Percentiles rank a stretch among this genome's conserved stretches.
Conservation (phyloP, 805 yeast genomes). For the Kazachstania viticola region DNA sequence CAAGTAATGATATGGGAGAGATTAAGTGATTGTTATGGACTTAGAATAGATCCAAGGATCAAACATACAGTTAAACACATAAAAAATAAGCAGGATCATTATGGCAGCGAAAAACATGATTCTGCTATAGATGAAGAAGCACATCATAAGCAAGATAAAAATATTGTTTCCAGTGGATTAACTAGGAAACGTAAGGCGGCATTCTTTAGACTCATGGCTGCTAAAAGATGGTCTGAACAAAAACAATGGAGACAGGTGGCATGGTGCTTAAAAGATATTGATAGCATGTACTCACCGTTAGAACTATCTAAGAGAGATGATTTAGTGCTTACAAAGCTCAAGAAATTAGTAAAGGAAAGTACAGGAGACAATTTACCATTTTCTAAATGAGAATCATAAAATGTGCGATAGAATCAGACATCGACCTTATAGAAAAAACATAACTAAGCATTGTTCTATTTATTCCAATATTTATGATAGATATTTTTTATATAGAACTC, state of each 20-base stretch:
- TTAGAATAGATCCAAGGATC: slow-evolving; percentile 31
- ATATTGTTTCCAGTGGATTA: slow-evolving; percentile 37
- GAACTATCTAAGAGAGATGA: slow-evolving; percentile 13
- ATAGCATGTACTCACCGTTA: slow-evolving; percentile 19
- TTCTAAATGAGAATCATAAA: background rate
- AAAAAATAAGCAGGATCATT: slow-evolving; percentile 3
- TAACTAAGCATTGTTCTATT: no score
- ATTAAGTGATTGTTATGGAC: slow-evolving; percentile 39
- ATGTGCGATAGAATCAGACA: background rate
- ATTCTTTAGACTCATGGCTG: slow-evolving; percentile 65
- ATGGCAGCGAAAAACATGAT: no score
- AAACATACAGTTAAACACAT: slow-evolving; percentile 15
- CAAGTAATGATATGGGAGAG: slow-evolving; percentile 43
- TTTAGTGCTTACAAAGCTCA: slow-evolving; percentile 9
- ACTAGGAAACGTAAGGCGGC: slow-evolving; percentile 63
- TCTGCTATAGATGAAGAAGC: background rate
- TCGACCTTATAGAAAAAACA: no score
- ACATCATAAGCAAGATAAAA: background rate
- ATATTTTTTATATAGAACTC: no score
- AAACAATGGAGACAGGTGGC: slow-evolving; percentile 23
- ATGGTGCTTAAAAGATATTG: slow-evolving; percentile 24
- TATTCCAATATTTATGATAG: no score
- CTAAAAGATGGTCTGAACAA: slow-evolving; percentile 51
- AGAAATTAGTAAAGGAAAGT: background rate
- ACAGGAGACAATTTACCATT: no score